Evolutionary conservation across 768 basidiomycete species (phyloP).

Genomic region (Leccinum sublutescens): DNA sequence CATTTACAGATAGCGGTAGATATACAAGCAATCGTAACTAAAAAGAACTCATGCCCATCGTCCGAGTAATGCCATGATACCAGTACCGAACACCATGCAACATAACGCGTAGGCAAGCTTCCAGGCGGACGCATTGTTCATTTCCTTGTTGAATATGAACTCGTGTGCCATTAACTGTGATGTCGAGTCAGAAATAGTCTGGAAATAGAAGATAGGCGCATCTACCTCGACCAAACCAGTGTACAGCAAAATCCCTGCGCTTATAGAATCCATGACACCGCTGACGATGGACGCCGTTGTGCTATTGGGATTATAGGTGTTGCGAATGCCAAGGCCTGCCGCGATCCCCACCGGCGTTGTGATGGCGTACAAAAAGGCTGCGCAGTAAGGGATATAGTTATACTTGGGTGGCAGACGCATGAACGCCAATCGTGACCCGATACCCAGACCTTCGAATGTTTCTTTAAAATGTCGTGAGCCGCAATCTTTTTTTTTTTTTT

Average conservation of each 20-base stretch:
- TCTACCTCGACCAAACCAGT: conserved; percentile 81
- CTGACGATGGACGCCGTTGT: conserved; percentile 77
- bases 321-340: conserved; percentile 70
- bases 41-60: conserved; percentile 71
- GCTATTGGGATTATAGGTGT: conserved; percentile 79
- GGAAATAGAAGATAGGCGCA: neutral
- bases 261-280: conserved; percentile 81
- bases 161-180: conserved; percentile 87
- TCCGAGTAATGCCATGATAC: conserved; percentile 88
- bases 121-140: conserved; percentile 65
- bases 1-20: neutral
- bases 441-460: conserved; percentile 91
- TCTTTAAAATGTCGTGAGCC: conserved; percentile 44
- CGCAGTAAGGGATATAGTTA: conserved; percentile 55
- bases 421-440: conserved; percentile 86
- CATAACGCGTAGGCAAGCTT: conserved; percentile 70
- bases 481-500: neutral
- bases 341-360: conserved; percentile 91
- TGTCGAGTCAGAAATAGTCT: conserved; percentile 2
- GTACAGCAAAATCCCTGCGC: conserved; percentile 85
- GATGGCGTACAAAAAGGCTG: conserved; percentile 65
- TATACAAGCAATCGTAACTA: neutral
- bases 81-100: conserved; percentile 83
- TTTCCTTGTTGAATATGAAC: conserved; percentile 86
- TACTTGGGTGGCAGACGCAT: conserved; percentile 59